Evolutionary conservation across 306 rosid genomes (phyloP), one percentile per base, ranked within the genome.

Genomic region (Vigna unguiculata): DNA sequence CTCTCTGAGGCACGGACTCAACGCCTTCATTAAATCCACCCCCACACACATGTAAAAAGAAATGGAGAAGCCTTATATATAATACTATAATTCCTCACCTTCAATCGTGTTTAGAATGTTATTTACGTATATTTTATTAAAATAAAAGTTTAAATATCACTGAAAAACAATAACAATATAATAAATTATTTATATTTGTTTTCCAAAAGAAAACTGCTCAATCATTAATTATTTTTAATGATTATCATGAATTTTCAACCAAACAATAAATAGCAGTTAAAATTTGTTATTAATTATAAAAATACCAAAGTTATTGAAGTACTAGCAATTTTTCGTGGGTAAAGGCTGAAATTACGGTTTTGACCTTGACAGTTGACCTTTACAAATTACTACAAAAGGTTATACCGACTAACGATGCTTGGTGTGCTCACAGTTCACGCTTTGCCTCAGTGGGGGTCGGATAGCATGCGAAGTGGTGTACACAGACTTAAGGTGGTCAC

Each of bases 341-440:
- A 16, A 60, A 69, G 10, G 45, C 0, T 0, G 16, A 60, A 69
- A 65, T 73, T 70, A 91, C 84, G 7, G 1, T 36, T 45, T 16
- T 72, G 2, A n/a, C 90, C 86, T 61, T 71, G 17, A 24, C 60
- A 46, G 90, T 90, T 86, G 92, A 86, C 84, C 80, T 43, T 16
- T 9, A 32, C 4, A 61, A 34, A 1, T n/a, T 34, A n/a, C 14
- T 7, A 17, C 2, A 34, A 62, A 62, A 17, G 32, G 82, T 73
- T 49, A 40, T 9, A 74, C 71, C 69, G 62, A 63, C 80, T 78
- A 69, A 82, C 17, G 21, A 30, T 58, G 0, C 19, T 43, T 24
- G 57, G 20, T 61, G 51, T 15, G 49, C 17, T 65, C 45, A 17
- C 72, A 48, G 24, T 70, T 30, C 74, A 69, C 47, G 71, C 9